Evolutionary conservation across 2,329 filamentous ascomycete genomes (phyloP).

Genomic region (Hypoxylon sp.): DNA sequence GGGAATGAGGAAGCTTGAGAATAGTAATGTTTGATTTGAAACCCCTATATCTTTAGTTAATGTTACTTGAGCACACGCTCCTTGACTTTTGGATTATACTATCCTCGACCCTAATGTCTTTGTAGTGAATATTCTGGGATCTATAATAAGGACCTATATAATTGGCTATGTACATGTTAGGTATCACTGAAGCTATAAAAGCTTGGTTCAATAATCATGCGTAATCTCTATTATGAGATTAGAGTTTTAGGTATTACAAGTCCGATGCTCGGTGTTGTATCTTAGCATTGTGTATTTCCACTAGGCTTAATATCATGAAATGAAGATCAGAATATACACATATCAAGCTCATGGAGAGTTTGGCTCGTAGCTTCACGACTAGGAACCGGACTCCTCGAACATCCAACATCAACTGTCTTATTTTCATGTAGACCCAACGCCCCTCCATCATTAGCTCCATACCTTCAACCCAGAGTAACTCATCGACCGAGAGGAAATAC

Average conservation of each 20-base stretch:
- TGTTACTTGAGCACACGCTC: no score
- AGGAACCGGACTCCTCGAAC: no score
- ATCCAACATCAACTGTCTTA: background rate
- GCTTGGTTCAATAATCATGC: background rate
- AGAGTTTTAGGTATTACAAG: background rate
- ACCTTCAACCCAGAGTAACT: background rate
- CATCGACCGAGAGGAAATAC: no score
- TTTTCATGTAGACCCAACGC: background rate
- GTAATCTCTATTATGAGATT: background rate
- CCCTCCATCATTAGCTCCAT: background rate
- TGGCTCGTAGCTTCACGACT: background rate
- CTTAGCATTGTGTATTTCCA: background rate
- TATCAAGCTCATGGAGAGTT: background rate
- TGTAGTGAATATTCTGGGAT: no score
- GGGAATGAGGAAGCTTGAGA: background rate
- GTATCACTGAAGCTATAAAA: background rate
- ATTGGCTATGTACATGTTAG: background rate
- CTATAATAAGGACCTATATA: no score
- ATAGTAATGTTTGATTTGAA: background rate
- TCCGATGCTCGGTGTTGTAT: background rate
- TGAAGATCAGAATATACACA: background rate
- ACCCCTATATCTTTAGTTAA: background rate
- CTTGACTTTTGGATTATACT: no score
- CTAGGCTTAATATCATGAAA: background rate
- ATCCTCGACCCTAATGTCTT: no score